phyloP scores from a whole-genome alignment of 106 monocot species.

The Acanthochlamys bracteata region DNA sequence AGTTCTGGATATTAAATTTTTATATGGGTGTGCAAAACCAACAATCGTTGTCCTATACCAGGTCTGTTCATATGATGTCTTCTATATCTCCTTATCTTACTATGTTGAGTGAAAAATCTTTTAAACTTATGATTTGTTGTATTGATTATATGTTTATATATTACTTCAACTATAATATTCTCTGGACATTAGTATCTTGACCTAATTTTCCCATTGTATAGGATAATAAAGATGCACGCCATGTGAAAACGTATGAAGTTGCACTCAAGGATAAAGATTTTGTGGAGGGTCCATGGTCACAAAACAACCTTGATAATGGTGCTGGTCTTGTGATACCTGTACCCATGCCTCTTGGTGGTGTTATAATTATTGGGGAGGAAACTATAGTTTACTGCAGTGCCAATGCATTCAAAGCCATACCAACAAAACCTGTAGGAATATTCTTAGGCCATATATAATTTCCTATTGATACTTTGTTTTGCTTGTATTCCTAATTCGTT shows the following conservation, averaged over 20 bases:
- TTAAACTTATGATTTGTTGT: too few relatives aligned
- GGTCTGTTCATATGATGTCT: constrained; percentile 31
- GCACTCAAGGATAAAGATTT: constrained; percentile 98
- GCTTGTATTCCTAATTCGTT: background rate
- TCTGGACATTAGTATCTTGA: too few relatives aligned
- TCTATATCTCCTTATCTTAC: background rate
- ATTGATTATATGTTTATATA: too few relatives aligned
- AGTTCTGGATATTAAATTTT: constrained; percentile 97
- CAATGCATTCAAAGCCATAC: constrained; percentile 82
- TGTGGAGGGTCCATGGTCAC: constrained; percentile 96
- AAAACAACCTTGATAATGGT: constrained; percentile 95
- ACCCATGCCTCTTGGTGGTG: constrained; percentile 94
- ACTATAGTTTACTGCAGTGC: constrained; percentile 90
- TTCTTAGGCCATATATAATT: background rate
- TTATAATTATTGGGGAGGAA: constrained; percentile 99
- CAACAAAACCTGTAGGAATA: constrained; percentile 57
- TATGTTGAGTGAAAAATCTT: background rate
- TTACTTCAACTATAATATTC: too few relatives aligned
- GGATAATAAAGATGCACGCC: constrained; percentile 99
- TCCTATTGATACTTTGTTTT: background rate
- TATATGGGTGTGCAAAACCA: constrained; percentile 87
- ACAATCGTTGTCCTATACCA: constrained; percentile 98
- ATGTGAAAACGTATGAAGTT: constrained; percentile 98
- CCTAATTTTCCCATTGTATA: constrained; percentile 16
- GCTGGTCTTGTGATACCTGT: constrained; percentile 92